phyloP scores from a whole-genome alignment of 495 filamentous ascomycete species.

The Xylaria intraflava region DNA sequence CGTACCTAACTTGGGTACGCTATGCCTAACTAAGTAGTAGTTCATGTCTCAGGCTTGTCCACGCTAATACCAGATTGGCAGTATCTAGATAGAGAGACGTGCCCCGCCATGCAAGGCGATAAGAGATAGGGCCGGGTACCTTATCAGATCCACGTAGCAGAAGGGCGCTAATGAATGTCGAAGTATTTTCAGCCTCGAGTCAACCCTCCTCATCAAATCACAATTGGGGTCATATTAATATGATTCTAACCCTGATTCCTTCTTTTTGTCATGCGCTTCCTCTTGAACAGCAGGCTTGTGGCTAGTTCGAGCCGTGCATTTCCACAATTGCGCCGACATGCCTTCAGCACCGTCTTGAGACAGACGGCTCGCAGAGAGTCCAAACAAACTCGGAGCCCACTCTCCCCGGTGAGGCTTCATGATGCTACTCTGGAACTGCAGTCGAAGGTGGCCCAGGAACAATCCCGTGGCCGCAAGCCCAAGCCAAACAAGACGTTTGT shows the following conservation, averaged over 20 bases:
- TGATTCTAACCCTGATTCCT: conserved; percentile 1
- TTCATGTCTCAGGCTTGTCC: no score
- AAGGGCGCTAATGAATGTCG: no score
- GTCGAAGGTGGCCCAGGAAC: background rate
- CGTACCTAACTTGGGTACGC: no score
- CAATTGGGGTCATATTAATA: background rate
- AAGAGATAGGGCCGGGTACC: no score
- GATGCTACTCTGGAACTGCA: background rate
- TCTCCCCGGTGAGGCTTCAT: background rate
- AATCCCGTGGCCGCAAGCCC: background rate
- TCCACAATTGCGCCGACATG: conserved; percentile 10
- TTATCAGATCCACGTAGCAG: no score
- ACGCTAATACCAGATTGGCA: no score
- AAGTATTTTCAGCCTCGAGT: background rate
- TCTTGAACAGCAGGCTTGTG: conserved; percentile 13
- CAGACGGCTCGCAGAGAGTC: background rate
- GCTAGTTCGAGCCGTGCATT: conserved; percentile 17
- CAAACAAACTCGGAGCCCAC: background rate
- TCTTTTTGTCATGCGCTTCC: conserved; percentile 19
- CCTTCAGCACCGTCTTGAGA: conserved; percentile 13
- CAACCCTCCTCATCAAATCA: background rate
- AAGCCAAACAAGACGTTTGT: conserved; percentile 10
- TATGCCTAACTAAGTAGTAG: no score
- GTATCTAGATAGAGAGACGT: no score
- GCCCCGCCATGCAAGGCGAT: no score